These are phyloP conservation scores for Nectriaceae sp. DNA, from an alignment of 2,329 filamentous ascomycete genomes.

Conservation along the genomic window DNA sequence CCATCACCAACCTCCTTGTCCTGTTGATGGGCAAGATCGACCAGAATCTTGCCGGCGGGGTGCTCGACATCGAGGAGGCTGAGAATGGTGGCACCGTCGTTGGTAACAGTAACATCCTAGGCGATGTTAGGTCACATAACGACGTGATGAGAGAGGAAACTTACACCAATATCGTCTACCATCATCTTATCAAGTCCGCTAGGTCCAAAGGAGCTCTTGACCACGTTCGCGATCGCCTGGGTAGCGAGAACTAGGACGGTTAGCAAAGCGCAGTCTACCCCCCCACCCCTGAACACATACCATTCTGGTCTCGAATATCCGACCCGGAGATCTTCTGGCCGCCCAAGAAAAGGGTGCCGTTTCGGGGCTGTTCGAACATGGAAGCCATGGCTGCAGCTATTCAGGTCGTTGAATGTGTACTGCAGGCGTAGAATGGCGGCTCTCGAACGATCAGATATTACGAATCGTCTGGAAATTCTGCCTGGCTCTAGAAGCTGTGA, in stretches of 20 bases:
- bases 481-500: slow-evolving; percentile 33
- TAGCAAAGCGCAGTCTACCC: slow-evolving; percentile 28
- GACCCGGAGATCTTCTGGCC: slow-evolving; percentile 96
- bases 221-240: slow-evolving; percentile 96
- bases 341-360: slow-evolving; percentile 95
- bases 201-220: slow-evolving; percentile 97
- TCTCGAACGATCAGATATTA: slow-evolving; percentile 26
- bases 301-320: slow-evolving; percentile 97
- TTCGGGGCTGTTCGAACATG: slow-evolving; percentile 93
- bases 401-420: slow-evolving; percentile 20
- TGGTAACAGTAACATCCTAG: slow-evolving; percentile 96
- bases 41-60: slow-evolving; percentile 96
- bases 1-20: slow-evolving; percentile 99
- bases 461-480: slow-evolving; percentile 32
- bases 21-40: slow-evolving; percentile 96
- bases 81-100: slow-evolving; percentile 96
- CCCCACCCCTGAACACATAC: slow-evolving; percentile 46
- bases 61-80: slow-evolving; percentile 95
- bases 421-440: slow-evolving; percentile 17
- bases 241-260: slow-evolving; percentile 75
- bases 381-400: slow-evolving; percentile 69
- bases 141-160: slow-evolving; percentile 32
- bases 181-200: slow-evolving; percentile 99
- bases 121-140: slow-evolving; percentile 21
- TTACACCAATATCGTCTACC: slow-evolving; percentile 97